Conservation (phyloP, 352 stramenopile genomes). For the Phytopythium vexans region DNA sequence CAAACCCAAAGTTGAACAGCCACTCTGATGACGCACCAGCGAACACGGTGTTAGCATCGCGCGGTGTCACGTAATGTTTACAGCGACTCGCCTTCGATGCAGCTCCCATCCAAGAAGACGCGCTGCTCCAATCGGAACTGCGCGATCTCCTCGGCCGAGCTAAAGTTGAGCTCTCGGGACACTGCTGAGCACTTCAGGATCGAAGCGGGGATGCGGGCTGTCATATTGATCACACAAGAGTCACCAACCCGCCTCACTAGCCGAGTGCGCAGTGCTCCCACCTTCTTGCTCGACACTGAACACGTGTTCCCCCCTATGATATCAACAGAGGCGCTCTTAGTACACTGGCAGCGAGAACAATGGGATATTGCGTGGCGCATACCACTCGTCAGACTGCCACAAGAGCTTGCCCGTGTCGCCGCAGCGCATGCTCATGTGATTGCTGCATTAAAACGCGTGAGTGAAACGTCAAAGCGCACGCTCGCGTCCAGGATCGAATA, state of each 20-base stretch:
- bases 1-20: constrained; percentile 94
- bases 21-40: constrained; percentile 69
- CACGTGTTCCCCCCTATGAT: constrained; percentile 56
- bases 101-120: constrained; percentile 86
- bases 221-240: background rate
- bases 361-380: background rate
- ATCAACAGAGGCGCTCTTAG: too few species aligned
- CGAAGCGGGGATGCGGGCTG: constrained; percentile 65
- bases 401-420: constrained; percentile 73
- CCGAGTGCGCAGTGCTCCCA: constrained; percentile 1
- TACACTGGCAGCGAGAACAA: too few species aligned
- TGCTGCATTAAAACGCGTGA: constrained; percentile 29
- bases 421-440: constrained; percentile 89
- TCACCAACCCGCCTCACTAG: background rate
- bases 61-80: background rate
- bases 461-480: background rate
- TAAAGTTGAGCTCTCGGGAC: constrained; percentile 94
- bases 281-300: constrained; percentile 75
- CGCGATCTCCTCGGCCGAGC: constrained; percentile 83
- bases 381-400: constrained; percentile 86
- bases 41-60: background rate
- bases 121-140: constrained; percentile 92
- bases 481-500: background rate
- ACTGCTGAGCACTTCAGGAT: constrained; percentile 91
- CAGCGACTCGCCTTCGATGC: constrained; percentile 75